These are phyloP conservation scores for Salvia hispanica DNA, from an alignment of 257 asterid genomes.

Conservation along the genomic window DNA sequence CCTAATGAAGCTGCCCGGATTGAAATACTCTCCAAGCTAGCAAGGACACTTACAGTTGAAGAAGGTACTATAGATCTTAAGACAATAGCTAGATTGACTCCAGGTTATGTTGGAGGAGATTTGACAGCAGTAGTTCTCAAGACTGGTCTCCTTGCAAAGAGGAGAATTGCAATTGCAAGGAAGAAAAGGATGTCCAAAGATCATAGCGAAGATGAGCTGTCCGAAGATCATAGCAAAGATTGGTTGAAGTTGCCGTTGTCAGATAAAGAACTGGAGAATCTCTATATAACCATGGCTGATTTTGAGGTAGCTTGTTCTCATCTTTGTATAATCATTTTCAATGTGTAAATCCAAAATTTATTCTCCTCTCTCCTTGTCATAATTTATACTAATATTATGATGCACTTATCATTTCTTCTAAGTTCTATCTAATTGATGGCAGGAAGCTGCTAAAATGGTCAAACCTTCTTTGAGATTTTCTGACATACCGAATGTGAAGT, in stretches of 20 bases:
- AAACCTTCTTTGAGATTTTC: conserved; percentile 90
- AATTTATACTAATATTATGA: background rate
- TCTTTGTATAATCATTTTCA: conserved; percentile 3
- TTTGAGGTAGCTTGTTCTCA: conserved; percentile 61
- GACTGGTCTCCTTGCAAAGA: conserved; percentile 86
- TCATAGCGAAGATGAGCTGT: conserved; percentile 34
- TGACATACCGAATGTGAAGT: conserved; percentile 71
- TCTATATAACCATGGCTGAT: conserved; percentile 71
- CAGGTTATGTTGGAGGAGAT: conserved; percentile 96
- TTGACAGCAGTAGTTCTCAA: conserved; percentile 65
- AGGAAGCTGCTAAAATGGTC: conserved; percentile 80
- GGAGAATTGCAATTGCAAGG: conserved; percentile 67
- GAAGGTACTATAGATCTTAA: conserved; percentile 80
- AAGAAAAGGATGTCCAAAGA: conserved; percentile 45
- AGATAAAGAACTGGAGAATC: conserved; percentile 59
- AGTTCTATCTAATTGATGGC: conserved; percentile 30
- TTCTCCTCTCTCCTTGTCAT: background rate
- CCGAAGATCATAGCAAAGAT: conserved; percentile 45
- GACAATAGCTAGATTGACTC: conserved; percentile 76
- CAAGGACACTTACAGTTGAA: conserved; percentile 59
- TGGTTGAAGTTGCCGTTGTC: conserved; percentile 77
- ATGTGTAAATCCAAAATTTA: background rate
- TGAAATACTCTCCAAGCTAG: conserved; percentile 66
- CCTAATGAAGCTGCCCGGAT: conserved; percentile 80
- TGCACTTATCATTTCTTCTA: conserved; percentile 18